Percentiles rank a stretch among this genome's conserved stretches.
Evolutionary conservation across 192 early-diverging fungal genomes (phyloP).

Genomic region (Lobosporangium transversale): DNA sequence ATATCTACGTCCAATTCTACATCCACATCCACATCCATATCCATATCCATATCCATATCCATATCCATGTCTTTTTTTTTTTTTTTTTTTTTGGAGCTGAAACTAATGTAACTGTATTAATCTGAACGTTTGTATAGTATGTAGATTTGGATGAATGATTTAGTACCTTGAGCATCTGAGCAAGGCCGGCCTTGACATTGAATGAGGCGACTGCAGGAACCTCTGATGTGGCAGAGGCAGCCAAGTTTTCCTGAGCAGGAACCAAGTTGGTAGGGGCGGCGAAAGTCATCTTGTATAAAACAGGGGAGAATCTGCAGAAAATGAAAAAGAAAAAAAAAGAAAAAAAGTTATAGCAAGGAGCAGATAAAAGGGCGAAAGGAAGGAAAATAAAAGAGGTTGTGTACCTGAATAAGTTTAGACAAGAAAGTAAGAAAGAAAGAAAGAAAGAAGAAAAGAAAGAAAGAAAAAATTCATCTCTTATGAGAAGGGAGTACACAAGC

Average conservation of each 20-base stretch:
- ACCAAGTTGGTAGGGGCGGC: conserved; percentile 60
- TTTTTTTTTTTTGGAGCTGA: too few species aligned
- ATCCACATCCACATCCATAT: too few species aligned
- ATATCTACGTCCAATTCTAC: too few species aligned
- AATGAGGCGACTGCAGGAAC: conserved; percentile 63
- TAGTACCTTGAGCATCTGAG: conserved; percentile 97
- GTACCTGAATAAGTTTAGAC: conserved; percentile 9
- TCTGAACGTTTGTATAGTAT: too few species aligned
- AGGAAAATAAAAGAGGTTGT: conserved; percentile 12
- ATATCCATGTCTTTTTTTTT: too few species aligned
- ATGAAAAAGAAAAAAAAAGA: conserved; percentile 6
- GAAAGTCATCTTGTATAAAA: conserved; percentile 45
- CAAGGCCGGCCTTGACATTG: conserved; percentile 94
- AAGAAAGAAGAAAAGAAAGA: background rate
- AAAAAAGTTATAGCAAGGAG: conserved; percentile 3
- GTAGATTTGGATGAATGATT: too few species aligned
- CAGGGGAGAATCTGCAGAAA: background rate
- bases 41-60: too few species aligned
- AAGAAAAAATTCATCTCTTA: background rate
- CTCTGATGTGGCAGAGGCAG: conserved; percentile 37
- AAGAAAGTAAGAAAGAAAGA: background rate
- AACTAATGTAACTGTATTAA: too few species aligned
- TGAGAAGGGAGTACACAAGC: background rate
- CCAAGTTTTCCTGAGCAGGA: conserved; percentile 25
- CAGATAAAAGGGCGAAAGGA: conserved; percentile 2